phyloP scores from a whole-genome alignment of 768 basidiomycete genomes.

The Ramaria sp. region DNA sequence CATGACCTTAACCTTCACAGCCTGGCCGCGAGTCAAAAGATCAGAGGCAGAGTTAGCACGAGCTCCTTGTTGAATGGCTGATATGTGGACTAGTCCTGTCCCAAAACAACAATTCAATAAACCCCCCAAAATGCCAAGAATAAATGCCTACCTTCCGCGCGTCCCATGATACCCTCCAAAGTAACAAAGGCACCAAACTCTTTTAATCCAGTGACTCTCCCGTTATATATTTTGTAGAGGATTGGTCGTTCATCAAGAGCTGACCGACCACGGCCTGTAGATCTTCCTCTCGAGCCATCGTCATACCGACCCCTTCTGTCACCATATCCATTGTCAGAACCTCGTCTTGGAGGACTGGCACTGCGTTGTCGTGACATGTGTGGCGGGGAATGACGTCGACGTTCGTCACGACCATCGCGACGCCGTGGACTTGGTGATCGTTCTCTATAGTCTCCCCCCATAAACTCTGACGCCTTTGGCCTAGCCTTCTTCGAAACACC shows the following conservation, averaged over 20 bases:
- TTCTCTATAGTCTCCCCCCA: constrained; percentile 24
- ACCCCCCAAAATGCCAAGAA: constrained; percentile 2
- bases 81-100: constrained; percentile 94
- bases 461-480: constrained; percentile 25
- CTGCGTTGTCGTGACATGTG: constrained; percentile 37
- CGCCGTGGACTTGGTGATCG: constrained; percentile 54
- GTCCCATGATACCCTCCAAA: constrained; percentile 76
- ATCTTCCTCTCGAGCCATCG: constrained; percentile 22
- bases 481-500: constrained; percentile 54
- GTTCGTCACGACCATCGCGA: constrained; percentile 27
- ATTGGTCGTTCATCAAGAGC: constrained; percentile 72
- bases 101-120: not conserved
- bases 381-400: constrained; percentile 30
- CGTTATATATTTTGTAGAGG: constrained; percentile 90
- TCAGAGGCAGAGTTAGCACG: constrained; percentile 84
- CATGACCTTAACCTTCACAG: constrained; percentile 95
- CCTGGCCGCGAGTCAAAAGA: constrained; percentile 72
- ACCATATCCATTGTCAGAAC: constrained; percentile 22
- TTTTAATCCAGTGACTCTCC: constrained; percentile 74
- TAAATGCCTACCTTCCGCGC: constrained; percentile 67
- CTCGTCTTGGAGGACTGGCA: constrained; percentile 49
- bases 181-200: constrained; percentile 95
- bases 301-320: constrained; percentile 30
- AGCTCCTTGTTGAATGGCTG: constrained; percentile 76
- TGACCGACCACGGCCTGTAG: constrained; percentile 12